Percentiles rank a stretch among this genome's conserved stretches.
phyloP scores from a whole-genome alignment of 148 eudicot genomes.

The Pouteria glomerata region DNA sequence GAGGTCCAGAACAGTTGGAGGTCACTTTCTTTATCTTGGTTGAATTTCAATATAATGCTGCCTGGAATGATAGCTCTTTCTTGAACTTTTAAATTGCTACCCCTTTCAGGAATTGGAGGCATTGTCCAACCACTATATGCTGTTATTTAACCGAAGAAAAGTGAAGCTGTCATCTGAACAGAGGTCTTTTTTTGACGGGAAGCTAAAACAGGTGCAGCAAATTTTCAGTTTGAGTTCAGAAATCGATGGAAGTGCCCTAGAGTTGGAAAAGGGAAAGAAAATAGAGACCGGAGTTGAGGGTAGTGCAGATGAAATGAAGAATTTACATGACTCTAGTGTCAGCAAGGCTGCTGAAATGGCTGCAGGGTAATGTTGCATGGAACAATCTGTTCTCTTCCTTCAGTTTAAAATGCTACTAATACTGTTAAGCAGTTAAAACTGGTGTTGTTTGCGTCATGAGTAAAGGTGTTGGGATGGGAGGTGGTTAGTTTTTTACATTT shows the following conservation, averaged over 20 bases:
- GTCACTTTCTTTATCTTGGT: conserved; percentile 28
- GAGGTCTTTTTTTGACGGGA: conserved; percentile 68
- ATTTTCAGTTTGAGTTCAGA: conserved; percentile 67
- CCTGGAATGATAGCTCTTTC: not conserved
- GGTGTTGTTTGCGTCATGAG: too few species aligned
- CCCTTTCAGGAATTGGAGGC: conserved; percentile 81
- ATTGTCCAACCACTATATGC: conserved; percentile 77
- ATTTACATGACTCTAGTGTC: conserved; percentile 73
- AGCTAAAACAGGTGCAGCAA: conserved; percentile 81
- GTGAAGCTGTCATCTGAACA: conserved; percentile 71
- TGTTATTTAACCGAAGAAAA: conserved; percentile 81
- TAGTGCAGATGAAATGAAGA: conserved; percentile 61
- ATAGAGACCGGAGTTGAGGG: conserved; percentile 53
- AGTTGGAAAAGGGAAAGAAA: conserved; percentile 76
- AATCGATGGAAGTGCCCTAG: conserved; percentile 39
- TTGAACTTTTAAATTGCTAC: conserved; percentile 1
- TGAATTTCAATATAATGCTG: not conserved
- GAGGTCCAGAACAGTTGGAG: conserved; percentile 97
- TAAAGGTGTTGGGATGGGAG: too few species aligned
- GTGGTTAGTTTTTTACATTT: too few species aligned
- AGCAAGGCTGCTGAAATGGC: conserved; percentile 97
- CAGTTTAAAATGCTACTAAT: too few species aligned
- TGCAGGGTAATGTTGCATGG: conserved; percentile 61
- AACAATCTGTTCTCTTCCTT: too few species aligned
- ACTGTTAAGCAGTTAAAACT: too few species aligned